Conservation (phyloP, 805 yeast genomes). For the Suhomyces sp. region DNA sequence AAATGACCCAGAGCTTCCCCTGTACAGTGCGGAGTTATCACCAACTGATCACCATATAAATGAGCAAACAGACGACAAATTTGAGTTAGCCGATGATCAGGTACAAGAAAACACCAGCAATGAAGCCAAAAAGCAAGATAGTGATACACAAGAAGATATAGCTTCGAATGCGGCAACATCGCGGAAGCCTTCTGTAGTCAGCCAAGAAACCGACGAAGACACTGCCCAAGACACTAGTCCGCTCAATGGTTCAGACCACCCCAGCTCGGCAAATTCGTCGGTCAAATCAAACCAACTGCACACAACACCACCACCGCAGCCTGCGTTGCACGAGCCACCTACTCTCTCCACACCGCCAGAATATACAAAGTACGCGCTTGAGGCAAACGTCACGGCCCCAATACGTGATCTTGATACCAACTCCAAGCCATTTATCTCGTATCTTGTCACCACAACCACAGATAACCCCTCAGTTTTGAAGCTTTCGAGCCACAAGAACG, state of each 20-base stretch:
- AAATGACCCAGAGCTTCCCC: slow-evolving; percentile 1
- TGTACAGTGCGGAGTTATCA: background rate
- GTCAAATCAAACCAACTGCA: background rate
- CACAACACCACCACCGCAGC: background rate
- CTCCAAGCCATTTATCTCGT: slow-evolving; percentile 74
- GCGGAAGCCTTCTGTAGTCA: background rate
- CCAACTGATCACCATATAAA: background rate
- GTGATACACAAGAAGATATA: background rate
- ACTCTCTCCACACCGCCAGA: background rate
- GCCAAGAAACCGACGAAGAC: background rate
- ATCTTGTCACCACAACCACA: slow-evolving; percentile 61
- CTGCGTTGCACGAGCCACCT: background rate
- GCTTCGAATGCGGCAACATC: background rate
- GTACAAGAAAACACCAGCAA: background rate
- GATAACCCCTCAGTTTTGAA: slow-evolving; percentile 55
- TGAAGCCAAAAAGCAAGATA: background rate
- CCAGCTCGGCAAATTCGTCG: background rate
- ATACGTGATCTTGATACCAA: slow-evolving; percentile 65
- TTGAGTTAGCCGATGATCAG: background rate
- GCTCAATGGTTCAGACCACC: background rate
- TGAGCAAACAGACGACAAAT: background rate
- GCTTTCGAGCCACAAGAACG: slow-evolving; percentile 19
- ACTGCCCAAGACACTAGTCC: background rate
- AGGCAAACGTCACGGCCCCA: slow-evolving; percentile 53
- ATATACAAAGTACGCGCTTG: slow-evolving; percentile 11